Percentiles rank a stretch among this genome's conserved stretches.
These are phyloP conservation scores for Brachypodium distachyon DNA, from an alignment of 202 grass and related monocot species.

Conservation along the genomic window DNA sequence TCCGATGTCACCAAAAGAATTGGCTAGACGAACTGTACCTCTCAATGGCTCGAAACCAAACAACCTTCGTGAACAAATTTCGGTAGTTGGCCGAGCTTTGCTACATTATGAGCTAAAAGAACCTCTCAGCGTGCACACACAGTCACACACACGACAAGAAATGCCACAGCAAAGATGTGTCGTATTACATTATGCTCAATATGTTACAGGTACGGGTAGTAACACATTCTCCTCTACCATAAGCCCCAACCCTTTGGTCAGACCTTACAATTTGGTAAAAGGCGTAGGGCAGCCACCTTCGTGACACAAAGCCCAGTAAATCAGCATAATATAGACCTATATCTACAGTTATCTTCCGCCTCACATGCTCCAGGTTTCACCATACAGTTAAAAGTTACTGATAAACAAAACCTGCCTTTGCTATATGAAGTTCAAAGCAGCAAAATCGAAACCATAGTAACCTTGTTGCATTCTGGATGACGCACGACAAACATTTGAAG, in stretches of 20 bases:
- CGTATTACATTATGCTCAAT: slow-evolving; percentile 15
- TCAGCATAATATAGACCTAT: slow-evolving; percentile 35
- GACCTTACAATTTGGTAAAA: slow-evolving; percentile 36
- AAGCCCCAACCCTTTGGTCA: slow-evolving; percentile 39
- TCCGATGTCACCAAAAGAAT: not conserved
- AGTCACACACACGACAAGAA: not conserved
- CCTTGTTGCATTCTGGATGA: not conserved
- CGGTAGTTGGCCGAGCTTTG: not conserved
- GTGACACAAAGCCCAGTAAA: slow-evolving; percentile 33
- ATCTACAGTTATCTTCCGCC: slow-evolving; percentile 39
- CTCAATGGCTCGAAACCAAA: no score
- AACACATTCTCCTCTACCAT: slow-evolving; percentile 22
- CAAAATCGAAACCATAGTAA: slow-evolving; percentile 11
- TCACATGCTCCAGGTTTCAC: slow-evolving; percentile 17
- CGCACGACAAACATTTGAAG: not conserved
- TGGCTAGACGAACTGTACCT: no score
- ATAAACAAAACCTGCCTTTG: not conserved
- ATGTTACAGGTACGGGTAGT: not conserved
- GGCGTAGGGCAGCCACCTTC: slow-evolving; percentile 54
- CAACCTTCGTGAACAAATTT: not conserved
- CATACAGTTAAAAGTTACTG: slow-evolving; percentile 12
- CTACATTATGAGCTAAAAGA: not conserved
- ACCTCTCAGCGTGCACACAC: not conserved
- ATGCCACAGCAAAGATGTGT: not conserved
- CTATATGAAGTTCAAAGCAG: slow-evolving; percentile 17